Percentiles rank a stretch among this genome's conserved stretches.
Evolutionary conservation across 768 basidiomycete genomes (phyloP).

Genomic region (Suillus sp.): DNA sequence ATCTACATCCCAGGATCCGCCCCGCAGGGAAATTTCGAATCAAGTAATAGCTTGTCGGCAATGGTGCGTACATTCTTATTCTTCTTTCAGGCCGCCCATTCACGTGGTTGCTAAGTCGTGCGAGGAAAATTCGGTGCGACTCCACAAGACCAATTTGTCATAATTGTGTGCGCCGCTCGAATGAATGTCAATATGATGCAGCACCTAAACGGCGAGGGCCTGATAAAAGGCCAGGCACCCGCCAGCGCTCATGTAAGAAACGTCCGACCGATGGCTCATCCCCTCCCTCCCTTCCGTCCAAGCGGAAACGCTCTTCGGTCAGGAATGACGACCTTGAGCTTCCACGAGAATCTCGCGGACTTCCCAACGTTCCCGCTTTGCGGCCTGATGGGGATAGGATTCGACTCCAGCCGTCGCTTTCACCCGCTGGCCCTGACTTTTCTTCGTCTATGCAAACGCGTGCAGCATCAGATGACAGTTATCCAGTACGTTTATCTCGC

Average conservation of each 20-base stretch:
- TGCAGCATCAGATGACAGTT: conserved; percentile 29
- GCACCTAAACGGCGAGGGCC: conserved; percentile 83
- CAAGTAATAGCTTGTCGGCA: conserved; percentile 85
- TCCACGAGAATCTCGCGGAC: conserved; percentile 29
- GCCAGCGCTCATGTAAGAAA: conserved; percentile 86
- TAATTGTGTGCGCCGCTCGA: conserved; percentile 79
- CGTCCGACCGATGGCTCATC: conserved; percentile 58
- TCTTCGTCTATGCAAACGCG: conserved; percentile 32
- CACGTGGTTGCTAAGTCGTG: conserved; percentile 59
- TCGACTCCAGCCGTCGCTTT: conserved; percentile 35
- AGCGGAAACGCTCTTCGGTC: conserved; percentile 50
- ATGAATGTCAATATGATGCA: conserved; percentile 78
- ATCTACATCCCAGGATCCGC: conserved; percentile 34
- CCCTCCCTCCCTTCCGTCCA: conserved; percentile 50
- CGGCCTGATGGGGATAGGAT: conserved; percentile 30
- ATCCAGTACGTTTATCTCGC: conserved; percentile 23
- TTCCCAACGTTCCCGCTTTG: conserved; percentile 23
- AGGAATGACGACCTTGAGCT: conserved; percentile 35
- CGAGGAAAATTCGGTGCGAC: conserved; percentile 85
- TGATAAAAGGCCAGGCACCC: conserved; percentile 83
- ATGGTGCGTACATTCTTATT: conserved; percentile 57
- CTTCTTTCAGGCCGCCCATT: conserved; percentile 26
- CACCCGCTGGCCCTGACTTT: conserved; percentile 33
- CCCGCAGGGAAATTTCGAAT: conserved; percentile 61
- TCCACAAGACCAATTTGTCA: conserved; percentile 79